These are phyloP conservation scores for Saccharum spontaneum DNA, from an alignment of 176 grass and related monocot species.

Conservation along the genomic window DNA sequence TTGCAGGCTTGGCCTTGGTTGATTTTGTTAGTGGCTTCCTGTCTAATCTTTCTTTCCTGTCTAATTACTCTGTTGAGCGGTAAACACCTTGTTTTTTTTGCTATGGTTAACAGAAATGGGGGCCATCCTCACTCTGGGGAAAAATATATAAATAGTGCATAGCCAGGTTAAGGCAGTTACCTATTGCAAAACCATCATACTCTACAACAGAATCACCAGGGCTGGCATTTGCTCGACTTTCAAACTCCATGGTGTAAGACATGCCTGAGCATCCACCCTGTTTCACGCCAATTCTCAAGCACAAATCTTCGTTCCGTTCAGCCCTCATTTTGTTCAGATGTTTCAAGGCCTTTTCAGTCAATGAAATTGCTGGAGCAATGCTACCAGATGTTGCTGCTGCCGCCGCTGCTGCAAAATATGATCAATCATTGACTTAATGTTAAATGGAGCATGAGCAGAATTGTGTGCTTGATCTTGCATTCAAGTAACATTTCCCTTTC, in stretches of 20 bases:
- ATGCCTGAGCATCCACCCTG: constrained; percentile 98
- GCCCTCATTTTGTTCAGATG: constrained; percentile 90
- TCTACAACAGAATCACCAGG: constrained; percentile 77
- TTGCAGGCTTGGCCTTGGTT: not conserved
- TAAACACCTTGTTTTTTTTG: not conserved
- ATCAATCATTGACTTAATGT: not conserved
- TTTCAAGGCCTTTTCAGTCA: constrained; percentile 79
- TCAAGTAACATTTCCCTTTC: no score
- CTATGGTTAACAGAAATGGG: not conserved
- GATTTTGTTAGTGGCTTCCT: not conserved
- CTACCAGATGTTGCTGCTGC: constrained; percentile 54
- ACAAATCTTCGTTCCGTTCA: constrained; percentile 80
- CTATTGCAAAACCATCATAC: constrained; percentile 91
- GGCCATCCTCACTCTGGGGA: not conserved
- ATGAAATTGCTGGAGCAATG: constrained; percentile 77
- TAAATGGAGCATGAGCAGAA: not conserved
- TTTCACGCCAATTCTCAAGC: constrained; percentile 93
- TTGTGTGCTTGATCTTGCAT: not conserved
- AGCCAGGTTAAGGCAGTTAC: constrained; percentile 43
- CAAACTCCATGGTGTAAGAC: constrained; percentile 99
- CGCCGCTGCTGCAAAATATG: constrained; percentile 34
- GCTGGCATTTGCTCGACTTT: constrained; percentile 53
- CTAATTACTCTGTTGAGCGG: not conserved
- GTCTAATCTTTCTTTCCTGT: not conserved
- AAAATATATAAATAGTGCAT: not conserved